A percentile compares a stretch with the other conserved stretches of the same genome.
phyloP scores from a whole-genome alignment of 1,139 yeast species.

The Yamadazyma atmosphaerica region DNA sequence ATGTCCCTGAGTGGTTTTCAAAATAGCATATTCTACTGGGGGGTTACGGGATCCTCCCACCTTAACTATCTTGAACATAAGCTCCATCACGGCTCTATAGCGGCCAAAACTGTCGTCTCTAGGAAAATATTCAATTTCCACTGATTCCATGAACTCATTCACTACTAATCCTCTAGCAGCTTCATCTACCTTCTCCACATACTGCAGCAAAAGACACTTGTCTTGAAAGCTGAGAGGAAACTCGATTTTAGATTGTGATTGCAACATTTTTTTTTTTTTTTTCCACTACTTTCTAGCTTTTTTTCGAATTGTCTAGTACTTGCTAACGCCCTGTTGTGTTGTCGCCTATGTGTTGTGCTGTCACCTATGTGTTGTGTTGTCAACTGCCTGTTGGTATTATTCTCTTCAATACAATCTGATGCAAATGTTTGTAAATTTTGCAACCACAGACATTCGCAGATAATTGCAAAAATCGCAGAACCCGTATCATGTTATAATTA shows the following conservation, averaged over 20 bases:
- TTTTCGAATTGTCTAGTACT: not conserved
- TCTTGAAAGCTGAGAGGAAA: too few species aligned
- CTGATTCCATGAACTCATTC: not conserved
- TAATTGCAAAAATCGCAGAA: not conserved
- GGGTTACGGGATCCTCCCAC: slow-evolving; percentile 9
- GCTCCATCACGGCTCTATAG: slow-evolving; percentile 8
- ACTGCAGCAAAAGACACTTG: too few species aligned
- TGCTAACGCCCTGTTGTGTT: not conserved
- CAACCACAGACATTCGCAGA: not conserved
- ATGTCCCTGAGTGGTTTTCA: slow-evolving; percentile 5
- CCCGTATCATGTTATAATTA: not conserved
- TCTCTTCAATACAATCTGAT: too few species aligned
- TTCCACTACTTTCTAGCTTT: not conserved
- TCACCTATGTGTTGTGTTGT: too few species aligned
- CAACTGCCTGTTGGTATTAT: too few species aligned
- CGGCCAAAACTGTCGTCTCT: slow-evolving; percentile 4
- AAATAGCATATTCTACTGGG: slow-evolving; percentile 6
- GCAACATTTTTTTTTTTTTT: not conserved
- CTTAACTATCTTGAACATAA: slow-evolving; percentile 6
- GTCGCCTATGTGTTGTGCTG: too few species aligned
- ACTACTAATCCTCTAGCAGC: not conserved
- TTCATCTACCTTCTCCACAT: not conserved
- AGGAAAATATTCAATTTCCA: not conserved
- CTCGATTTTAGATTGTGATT: too few species aligned
- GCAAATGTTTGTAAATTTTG: not conserved